Conservation (phyloP, 2,329 filamentous ascomycete genomes). For the Calonectria hawksworthii region DNA sequence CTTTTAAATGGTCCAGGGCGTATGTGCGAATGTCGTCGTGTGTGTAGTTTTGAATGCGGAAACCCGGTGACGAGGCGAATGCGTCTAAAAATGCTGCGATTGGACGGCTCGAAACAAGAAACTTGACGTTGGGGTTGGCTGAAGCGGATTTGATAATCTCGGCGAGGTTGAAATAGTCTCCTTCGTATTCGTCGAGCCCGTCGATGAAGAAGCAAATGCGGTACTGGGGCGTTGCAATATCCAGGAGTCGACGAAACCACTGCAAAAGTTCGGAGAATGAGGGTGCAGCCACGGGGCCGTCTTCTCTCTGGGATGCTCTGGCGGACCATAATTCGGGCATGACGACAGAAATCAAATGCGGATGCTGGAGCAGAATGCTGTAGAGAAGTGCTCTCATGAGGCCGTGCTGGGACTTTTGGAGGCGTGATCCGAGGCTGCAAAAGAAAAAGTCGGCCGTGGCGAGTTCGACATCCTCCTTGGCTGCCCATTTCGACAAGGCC, state of each 20-base stretch:
- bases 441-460: conserved; percentile 1
- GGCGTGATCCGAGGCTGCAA: not conserved
- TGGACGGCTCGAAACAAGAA: not conserved
- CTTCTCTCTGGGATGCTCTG: not conserved
- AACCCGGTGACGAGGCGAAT: not conserved
- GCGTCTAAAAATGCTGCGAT: not conserved
- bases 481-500: not conserved
- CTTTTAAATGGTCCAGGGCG: not conserved
- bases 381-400: not conserved
- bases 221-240: not conserved
- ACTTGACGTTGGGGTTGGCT: not conserved
- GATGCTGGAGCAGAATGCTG: not conserved
- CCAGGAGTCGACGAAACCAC: not conserved
- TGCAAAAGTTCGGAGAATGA: not conserved
- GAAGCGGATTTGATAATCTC: not conserved
- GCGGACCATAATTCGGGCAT: not conserved
- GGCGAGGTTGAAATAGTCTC: not conserved
- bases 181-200: not conserved
- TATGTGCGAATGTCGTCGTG: not conserved
- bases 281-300: not conserved
- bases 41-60: not conserved
- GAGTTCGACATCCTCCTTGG: not conserved
- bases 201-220: not conserved
- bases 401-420: not conserved
- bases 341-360: not conserved